Conservation (phyloP, 1,284 basidiomycete genomes). For the Omphalotus olearius region DNA sequence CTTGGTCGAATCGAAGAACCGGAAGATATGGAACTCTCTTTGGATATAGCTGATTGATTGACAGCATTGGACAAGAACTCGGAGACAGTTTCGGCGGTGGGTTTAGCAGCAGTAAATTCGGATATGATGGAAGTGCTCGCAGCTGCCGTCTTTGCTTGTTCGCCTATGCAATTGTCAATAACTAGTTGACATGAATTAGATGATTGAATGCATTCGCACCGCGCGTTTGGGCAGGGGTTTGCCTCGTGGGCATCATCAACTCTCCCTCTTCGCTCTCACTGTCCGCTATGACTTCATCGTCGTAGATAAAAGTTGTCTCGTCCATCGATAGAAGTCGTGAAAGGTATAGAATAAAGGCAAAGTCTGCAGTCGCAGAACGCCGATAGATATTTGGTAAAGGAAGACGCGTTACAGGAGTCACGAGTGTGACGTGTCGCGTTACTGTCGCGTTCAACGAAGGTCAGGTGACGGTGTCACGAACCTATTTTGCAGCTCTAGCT, state of each 20-base stretch:
- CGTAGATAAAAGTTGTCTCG: neutral
- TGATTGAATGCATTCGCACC: neutral
- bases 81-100: conserved; percentile 4
- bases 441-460: too few relatives aligned
- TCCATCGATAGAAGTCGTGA: neutral
- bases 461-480: too few relatives aligned
- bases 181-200: neutral
- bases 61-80: conserved; percentile 4
- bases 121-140: conserved; percentile 9
- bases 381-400: neutral
- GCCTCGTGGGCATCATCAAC: neutral
- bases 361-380: neutral
- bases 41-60: too few relatives aligned
- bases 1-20: conserved; percentile 1
- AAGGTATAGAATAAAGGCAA: neutral
- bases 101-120: conserved; percentile 6
- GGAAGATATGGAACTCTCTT: neutral
- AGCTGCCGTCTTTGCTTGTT: neutral
- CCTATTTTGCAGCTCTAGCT: too few relatives aligned
- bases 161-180: neutral
- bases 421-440: too few relatives aligned
- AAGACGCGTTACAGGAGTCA: too few relatives aligned
- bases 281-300: conserved; percentile 13
- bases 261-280: conserved; percentile 15
- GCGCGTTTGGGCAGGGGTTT: neutral